Base-by-base conservation (phyloP, 306 rosid species). In the Lathyrus sativus region DNA sequence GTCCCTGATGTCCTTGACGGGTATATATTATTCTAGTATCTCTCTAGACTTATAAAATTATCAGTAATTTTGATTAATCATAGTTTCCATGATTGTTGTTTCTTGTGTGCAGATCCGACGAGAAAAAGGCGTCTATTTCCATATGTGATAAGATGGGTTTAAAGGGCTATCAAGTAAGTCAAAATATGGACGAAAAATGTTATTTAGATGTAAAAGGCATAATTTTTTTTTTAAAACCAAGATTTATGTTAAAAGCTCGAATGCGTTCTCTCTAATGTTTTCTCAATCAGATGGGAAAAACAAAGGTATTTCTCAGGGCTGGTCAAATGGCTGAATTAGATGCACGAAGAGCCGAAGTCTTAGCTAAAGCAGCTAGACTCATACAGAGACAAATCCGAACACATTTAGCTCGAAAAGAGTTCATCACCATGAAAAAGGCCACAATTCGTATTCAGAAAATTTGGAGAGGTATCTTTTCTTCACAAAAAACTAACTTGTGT, bases 321-420 rank as follows among this genome's bases (percentile, higher is more conserved):
- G 96, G 96, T 55, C 96, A 90, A 80, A 90, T 90, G 96, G 96
- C 96, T 31, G 96, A 90, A 79, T 62, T 90, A 72, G 96, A 90
- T 74, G 91, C 96, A 2, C 80, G 95, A 51, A 78, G 96, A 81
- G 86, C 96, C 6, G 95, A 90, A 79, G 71, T 90, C 26, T 82
- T 90, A 75, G 96, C 91, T 53, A 86, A 60, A 77, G 95, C 96
- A 13, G 89, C 90, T 17, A 82, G 80, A 76, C 77, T 37, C 62
- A 84, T 90, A 64, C 96, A 90, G 68, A 83, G 96, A 80, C 95
- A 87, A 82, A 90, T 87, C 73, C 79, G 85, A 67, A 87, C 96
- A 55, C 75, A 85, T 75, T 82, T 90, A 73, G 67, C 89, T 11
- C 77, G 96, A 66, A 90, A 81, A 75, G 95, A 85, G 76, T 90